A percentile compares a stretch with the other conserved stretches of the same genome.
phyloP scores from a whole-genome alignment of 2,329 filamentous ascomycete species.

The Stachybotrys elegans region DNA sequence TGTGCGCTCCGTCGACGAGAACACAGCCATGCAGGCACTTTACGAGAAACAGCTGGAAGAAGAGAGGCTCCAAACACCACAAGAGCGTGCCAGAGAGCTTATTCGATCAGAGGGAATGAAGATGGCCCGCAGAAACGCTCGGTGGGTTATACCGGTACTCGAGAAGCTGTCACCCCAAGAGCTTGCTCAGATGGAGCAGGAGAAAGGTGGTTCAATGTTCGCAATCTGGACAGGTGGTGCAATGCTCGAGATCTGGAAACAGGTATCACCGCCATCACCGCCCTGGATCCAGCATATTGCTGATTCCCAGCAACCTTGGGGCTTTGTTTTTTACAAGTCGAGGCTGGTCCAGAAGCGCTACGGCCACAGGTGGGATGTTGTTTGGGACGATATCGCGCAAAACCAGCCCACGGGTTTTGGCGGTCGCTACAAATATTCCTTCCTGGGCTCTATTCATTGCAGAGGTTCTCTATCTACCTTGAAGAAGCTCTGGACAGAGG shows the following conservation, averaged over 20 bases:
- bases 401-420: background rate
- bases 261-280: conserved; percentile 12
- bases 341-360: conserved; percentile 5
- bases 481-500: background rate
- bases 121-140: conserved; percentile 10
- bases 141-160: conserved; percentile 12
- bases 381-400: conserved; percentile 1
- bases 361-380: conserved; percentile 7
- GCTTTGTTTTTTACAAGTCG: conserved; percentile 12
- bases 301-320: conserved; percentile 6
- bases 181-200: background rate
- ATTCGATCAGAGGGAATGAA: background rate
- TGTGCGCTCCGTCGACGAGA: conserved; percentile 6
- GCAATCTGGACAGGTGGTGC: no score
- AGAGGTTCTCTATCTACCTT: background rate
- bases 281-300: conserved; percentile 10
- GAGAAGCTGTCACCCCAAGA: conserved; percentile 4
- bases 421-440: background rate
- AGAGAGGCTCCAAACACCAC: conserved; percentile 9
- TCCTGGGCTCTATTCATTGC: conserved; percentile 1
- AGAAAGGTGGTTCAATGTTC: no score
- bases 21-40: conserved; percentile 1
- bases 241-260: conserved; percentile 6
- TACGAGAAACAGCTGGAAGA: conserved; percentile 9
- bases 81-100: conserved; percentile 9